A percentile compares a stretch with the other conserved stretches of the same genome.
These are phyloP conservation scores for Daedaleopsis nitida DNA, from an alignment of 768 basidiomycete genomes.

Conservation along the genomic window DNA sequence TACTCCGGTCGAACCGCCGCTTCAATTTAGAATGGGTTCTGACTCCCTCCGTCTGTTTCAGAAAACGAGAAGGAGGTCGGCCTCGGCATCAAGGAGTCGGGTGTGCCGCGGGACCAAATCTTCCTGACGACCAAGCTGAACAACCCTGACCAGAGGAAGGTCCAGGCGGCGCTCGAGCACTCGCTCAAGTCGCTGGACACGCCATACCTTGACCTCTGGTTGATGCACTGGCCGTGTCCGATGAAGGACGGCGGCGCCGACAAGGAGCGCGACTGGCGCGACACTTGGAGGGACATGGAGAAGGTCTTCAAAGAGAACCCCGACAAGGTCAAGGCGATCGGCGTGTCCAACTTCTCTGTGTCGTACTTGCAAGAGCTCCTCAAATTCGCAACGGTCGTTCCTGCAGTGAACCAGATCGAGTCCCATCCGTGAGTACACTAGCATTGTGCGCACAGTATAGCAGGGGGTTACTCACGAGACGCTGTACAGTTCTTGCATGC, in stretches of 20 bases:
- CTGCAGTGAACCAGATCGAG: slow-evolving; percentile 82
- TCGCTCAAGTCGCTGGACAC: slow-evolving; percentile 73
- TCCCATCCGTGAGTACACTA: slow-evolving; percentile 59
- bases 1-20: neutral
- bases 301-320: slow-evolving; percentile 62
- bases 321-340: slow-evolving; percentile 79
- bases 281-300: slow-evolving; percentile 84
- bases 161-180: slow-evolving; percentile 61
- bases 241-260: slow-evolving; percentile 60
- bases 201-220: slow-evolving; percentile 80
- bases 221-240: slow-evolving; percentile 85
- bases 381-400: slow-evolving; percentile 54
- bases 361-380: slow-evolving; percentile 64
- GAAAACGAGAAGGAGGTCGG: slow-evolving; percentile 83
- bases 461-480: neutral
- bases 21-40: neutral
- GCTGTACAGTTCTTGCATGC: slow-evolving; percentile 53
- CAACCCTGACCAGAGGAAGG: slow-evolving; percentile 61
- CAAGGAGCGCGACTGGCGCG: slow-evolving; percentile 59
- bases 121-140: slow-evolving; percentile 82
- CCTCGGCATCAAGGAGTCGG: slow-evolving; percentile 72
- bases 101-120: slow-evolving; percentile 69
- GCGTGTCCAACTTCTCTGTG: slow-evolving; percentile 75
- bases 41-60: neutral
- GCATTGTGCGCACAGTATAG: neutral